Evolutionary conservation across 1,139 yeast species (phyloP), one percentile per base, ranked within the genome.

Genomic region (Geotrichum klebahnii): DNA sequence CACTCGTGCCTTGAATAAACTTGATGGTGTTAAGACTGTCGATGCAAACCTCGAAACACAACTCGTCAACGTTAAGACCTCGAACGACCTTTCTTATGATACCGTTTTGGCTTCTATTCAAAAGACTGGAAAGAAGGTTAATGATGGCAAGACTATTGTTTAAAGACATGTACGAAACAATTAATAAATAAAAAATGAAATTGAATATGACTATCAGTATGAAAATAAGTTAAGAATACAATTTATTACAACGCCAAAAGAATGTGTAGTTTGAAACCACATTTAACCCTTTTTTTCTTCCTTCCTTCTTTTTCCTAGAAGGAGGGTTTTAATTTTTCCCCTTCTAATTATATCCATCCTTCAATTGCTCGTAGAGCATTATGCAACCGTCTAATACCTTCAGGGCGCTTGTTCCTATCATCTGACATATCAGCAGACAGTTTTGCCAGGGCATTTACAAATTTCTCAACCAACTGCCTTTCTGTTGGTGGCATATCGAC

Each of bases 71-170:
- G 96, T 92, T 41, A 72, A 73, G 56, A 80, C 96, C 6, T 71
- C 68, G 14, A 69, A 71, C 31, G 60, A 67, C 2, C 67, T 84
- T 36, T 77, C 78, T 51, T 88, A 85, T 64, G 95, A 89, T 48
- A 78, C 84, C 2, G 92, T 92, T 22, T 74, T 84, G 54, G 82
- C 77, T 51, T 81, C 89, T 52, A 90, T 92, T 60, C 74, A 83
- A 56, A 92, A 90, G 74, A 89, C 97, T 1, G 98, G 98, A 29
- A 92, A 90, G 74, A 80, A 81, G 61, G 84, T 92, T 53, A 74
- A 77, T 53, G 75, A 76, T 26, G 96, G 96, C 9, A 75, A 76
- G 54, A 59, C 61, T 5, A 43, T 68, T 41, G 67, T 60, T 22
- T 66, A 61, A 51, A 24, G 5, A 19, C 34, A 10, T 22, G 8